These are phyloP conservation scores for Pulveroboletus sp. DNA, from an alignment of 768 basidiomycete species.

Conservation along the genomic window DNA sequence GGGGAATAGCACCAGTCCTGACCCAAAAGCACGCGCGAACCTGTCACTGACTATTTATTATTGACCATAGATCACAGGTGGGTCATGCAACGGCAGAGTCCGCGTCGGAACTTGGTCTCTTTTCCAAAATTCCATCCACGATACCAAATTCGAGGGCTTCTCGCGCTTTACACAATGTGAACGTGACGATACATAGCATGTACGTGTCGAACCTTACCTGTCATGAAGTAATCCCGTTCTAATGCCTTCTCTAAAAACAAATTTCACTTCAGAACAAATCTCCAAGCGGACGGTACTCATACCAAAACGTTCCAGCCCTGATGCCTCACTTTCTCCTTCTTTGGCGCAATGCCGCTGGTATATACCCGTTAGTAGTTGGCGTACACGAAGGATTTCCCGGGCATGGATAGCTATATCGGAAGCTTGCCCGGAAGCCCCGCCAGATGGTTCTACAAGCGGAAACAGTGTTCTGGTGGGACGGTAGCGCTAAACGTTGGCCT, in stretches of 20 bases:
- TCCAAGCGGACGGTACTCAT: conserved; percentile 27
- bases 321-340: conserved; percentile 56
- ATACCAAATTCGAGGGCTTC: conserved; percentile 91
- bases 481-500: conserved; percentile 20
- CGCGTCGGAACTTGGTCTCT: conserved; percentile 53
- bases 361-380: conserved; percentile 77
- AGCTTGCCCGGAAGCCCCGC: conserved; percentile 93
- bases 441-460: conserved; percentile 74
- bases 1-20: conserved; percentile 1
- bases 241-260: conserved; percentile 67
- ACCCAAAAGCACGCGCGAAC: conserved; percentile 9
- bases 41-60: conserved; percentile 8
- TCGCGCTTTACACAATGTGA: conserved; percentile 49
- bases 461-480: conserved; percentile 7
- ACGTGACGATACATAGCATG: conserved; percentile 15
- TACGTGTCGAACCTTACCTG: conserved; percentile 42
- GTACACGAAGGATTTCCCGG: conserved; percentile 88
- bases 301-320: conserved; percentile 78
- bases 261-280: conserved; percentile 17
- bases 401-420: conserved; percentile 98
- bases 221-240: conserved; percentile 96
- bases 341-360: conserved; percentile 83
- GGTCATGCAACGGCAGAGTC: conserved; percentile 21
- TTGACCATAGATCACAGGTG: conserved; percentile 3
- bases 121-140: conserved; percentile 87